Base-by-base conservation (phyloP, 139 green algal species). In the Chlorella sorokiniana region DNA sequence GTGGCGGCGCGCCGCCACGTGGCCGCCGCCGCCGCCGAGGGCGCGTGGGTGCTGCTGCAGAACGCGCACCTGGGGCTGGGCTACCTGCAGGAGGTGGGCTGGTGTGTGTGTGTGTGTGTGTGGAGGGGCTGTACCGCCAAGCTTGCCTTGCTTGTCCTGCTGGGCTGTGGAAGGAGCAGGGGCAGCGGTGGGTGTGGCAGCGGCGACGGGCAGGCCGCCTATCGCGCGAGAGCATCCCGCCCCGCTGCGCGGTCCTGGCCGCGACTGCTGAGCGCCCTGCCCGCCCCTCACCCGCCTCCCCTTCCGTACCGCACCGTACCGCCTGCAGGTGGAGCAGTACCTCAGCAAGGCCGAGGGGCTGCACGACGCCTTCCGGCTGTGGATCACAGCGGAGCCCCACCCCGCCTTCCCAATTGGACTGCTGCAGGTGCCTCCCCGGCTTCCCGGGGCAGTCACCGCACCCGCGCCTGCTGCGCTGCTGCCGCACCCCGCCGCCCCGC, bases 1-100 rank as follows among this genome's bases (percentile, higher is more conserved):
- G 87, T 97, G 38, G 96, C 97, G 71, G 96, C 96, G 65, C 90
- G 96, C 76, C 94, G 94, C 89, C 93, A 94, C 87, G 93, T 99
- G 90, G 90, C 93, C 29, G 90, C 88, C 6, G 96, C 96, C 16
- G 89, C 83, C 18, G 84, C 89, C 56, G 94, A 97, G 88, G 96
- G 96, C 35, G 91, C 96, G 77, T 99, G 96, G 96, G 94, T 98
- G 75, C 91, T 98, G 82, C 91, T 99, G 69, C 96, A 99, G 87
- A 99, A 99, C 92, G 96, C 95, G 31, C 96, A 99, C 90, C 90
- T 99, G 48, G 93, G 93, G 25, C 89, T 97, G 68, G 84, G 78
- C 25, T 98, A 98, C 91, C 87, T 99, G 45, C 90, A 87, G 35
- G 95, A 98, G 90, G 83, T 89, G 40, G 25, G 20, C 40, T 22